phyloP scores from a whole-genome alignment of 2,329 filamentous ascomycete species.

The Westerdykella aurantiaca region DNA sequence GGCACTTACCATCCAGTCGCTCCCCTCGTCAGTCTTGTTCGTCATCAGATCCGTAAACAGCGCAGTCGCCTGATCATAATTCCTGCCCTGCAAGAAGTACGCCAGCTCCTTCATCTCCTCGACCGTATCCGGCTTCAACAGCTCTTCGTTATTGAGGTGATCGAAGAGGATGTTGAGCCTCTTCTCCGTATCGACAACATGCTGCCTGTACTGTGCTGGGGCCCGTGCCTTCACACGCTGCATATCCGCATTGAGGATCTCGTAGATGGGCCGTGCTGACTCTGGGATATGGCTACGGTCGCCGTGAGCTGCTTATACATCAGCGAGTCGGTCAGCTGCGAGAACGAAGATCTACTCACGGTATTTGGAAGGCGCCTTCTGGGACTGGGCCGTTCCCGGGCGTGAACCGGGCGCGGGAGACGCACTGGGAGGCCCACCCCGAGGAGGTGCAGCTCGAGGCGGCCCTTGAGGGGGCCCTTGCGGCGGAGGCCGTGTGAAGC shows the following conservation, averaged over 20 bases:
- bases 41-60: conserved; percentile 45
- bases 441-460: conserved; percentile 38
- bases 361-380: conserved; percentile 57
- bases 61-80: conserved; percentile 43
- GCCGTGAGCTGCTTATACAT: conserved; percentile 51
- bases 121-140: conserved; percentile 75
- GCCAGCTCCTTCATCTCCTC: conserved; percentile 57
- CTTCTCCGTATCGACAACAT: conserved; percentile 92
- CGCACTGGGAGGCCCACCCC: conserved; percentile 33
- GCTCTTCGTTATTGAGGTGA: conserved; percentile 90
- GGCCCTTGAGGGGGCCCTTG: conserved; percentile 41
- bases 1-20: conserved; percentile 47
- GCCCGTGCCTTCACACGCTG: conserved; percentile 81
- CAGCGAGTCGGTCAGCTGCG: conserved; percentile 13
- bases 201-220: conserved; percentile 75
- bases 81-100: conserved; percentile 35
- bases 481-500: conserved; percentile 43
- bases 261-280: conserved; percentile 69
- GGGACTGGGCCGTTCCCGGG: conserved; percentile 47
- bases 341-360: conserved; percentile 48
- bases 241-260: conserved; percentile 78
- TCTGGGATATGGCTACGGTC: conserved; percentile 85
- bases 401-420: conserved; percentile 29
- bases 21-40: conserved; percentile 45
- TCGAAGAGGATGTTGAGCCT: conserved; percentile 91